phyloP scores from a whole-genome alignment of 2,329 filamentous ascomycete species.

The Cladosporium velox region DNA sequence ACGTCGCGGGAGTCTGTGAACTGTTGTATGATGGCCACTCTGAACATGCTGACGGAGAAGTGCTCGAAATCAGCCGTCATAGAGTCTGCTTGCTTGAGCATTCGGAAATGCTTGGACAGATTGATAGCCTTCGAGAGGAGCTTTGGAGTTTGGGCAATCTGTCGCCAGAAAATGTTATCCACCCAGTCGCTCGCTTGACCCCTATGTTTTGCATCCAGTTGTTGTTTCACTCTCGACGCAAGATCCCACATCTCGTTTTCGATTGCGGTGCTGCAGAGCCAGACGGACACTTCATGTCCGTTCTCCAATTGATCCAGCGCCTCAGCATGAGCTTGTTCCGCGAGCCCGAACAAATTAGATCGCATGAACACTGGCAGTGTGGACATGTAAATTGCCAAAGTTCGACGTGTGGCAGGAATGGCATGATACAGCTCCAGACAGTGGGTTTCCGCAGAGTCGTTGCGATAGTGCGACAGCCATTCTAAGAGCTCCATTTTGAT shows the following conservation, averaged over 20 bases:
- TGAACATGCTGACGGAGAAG: slow-evolving; percentile 26
- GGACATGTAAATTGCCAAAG: slow-evolving; percentile 29
- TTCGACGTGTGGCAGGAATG: slow-evolving; percentile 27
- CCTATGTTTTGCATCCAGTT: slow-evolving; percentile 21
- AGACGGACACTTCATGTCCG: slow-evolving; percentile 28
- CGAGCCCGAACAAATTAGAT: slow-evolving; percentile 22
- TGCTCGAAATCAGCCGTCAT: slow-evolving; percentile 4
- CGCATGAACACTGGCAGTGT: slow-evolving; percentile 26
- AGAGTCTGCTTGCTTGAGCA: slow-evolving; percentile 15
- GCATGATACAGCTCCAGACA: slow-evolving; percentile 31
- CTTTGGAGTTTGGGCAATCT: slow-evolving; percentile 25
- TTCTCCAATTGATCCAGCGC: slow-evolving; percentile 32
- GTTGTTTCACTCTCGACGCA: slow-evolving; percentile 23
- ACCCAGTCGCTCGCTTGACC: slow-evolving; percentile 12
- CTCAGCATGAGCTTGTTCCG: slow-evolving; percentile 30
- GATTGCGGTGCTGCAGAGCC: slow-evolving; percentile 27
- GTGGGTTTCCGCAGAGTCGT: slow-evolving; percentile 27
- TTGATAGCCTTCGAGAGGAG: slow-evolving; percentile 25
- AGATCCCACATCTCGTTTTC: slow-evolving; percentile 25
- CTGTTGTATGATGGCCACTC: slow-evolving; percentile 25
- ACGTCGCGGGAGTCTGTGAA: slow-evolving; percentile 12
- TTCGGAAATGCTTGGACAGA: slow-evolving; percentile 20
- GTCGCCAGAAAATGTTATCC: slow-evolving; percentile 29
- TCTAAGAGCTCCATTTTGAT: slow-evolving; percentile 32
- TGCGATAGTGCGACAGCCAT: slow-evolving; percentile 28